Percentiles rank a stretch among this genome's conserved stretches.
Conservation (phyloP, 1,139 yeast genomes). For the Lodderomyces theae region DNA sequence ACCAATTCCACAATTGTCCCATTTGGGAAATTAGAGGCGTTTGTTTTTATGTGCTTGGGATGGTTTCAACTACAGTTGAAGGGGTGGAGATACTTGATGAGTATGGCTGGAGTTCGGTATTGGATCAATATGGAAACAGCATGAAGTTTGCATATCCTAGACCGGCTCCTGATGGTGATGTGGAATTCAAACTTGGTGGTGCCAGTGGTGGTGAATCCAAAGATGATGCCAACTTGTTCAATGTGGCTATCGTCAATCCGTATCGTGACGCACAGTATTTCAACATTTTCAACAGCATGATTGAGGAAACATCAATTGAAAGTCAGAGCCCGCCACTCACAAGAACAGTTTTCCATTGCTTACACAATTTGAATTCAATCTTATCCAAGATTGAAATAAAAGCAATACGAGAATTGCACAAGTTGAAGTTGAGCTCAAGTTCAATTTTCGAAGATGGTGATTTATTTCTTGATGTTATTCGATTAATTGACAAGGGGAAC, state of each 20-base stretch:
- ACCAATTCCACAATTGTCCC: slow-evolving; percentile 40
- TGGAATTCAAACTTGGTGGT: neutral
- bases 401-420: slow-evolving; percentile 61
- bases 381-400: slow-evolving; percentile 65
- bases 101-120: slow-evolving; percentile 66
- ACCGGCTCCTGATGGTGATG: neutral
- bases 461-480: slow-evolving; percentile 59
- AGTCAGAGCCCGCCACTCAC: slow-evolving; percentile 4
- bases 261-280: slow-evolving; percentile 31
- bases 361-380: slow-evolving; percentile 59
- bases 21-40: slow-evolving; percentile 70
- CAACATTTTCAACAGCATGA: slow-evolving; percentile 24
- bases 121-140: slow-evolving; percentile 52
- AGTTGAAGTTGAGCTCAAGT: slow-evolving; percentile 49
- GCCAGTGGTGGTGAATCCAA: too few relatives aligned
- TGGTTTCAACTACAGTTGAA: slow-evolving; percentile 67
- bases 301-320: slow-evolving; percentile 8
- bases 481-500: slow-evolving; percentile 62
- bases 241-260: slow-evolving; percentile 28
- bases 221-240: slow-evolving; percentile 19
- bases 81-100: slow-evolving; percentile 89
- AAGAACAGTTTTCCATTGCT: slow-evolving; percentile 25
- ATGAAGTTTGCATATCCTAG: slow-evolving; percentile 57
- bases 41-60: slow-evolving; percentile 75
- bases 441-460: slow-evolving; percentile 56